Evolutionary conservation across 2,329 filamentous ascomycete species (phyloP), one percentile per base, ranked within the genome.

Genomic region (Sclerotinia borealis): DNA sequence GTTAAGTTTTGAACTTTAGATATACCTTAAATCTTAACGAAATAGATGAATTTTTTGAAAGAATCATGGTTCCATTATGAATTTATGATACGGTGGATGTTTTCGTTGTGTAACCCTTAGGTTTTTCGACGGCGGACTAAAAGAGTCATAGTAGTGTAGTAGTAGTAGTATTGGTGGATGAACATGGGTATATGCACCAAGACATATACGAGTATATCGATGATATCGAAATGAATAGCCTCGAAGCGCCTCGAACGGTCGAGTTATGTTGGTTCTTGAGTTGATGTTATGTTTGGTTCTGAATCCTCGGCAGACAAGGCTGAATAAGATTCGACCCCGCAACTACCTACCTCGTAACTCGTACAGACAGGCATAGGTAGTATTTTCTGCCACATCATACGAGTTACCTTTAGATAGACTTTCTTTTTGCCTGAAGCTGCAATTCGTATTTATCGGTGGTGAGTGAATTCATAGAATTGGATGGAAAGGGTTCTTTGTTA

Each of bases 11-110:
- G 7, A 49, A 56, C 19, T 43, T 41, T 59, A 70, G 48, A 71
- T 73, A 72, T 71, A 69, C 67, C 69, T 72, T 71, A 68, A 66
- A 69, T 50, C 54, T 63, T 71, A 68, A 70, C 67, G 63, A 68
- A 66, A 58, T 59, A 51, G n/a, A 61, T 55, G 37, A 61, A 41
- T 25, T 25, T 41, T 41, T 52, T 31, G 27, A 29, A 37, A 31
- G 39, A 45, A 25, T 6, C 2, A n/a, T 22, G 15, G 4, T 55
- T 37, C 10, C 22, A 17, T 11, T 45, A n/a, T 22, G 13, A n/a
- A n/a, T n/a, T 13, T 19, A 9, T 48, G 41, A 25, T 47, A 11
- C 25, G 13, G 6, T 45, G 41, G 25, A 47, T 36, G 15, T 37
- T 34, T 22, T 47, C 8, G 1, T 2, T 22, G 17, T 7, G 19